phyloP scores from a whole-genome alignment of 2,329 filamentous ascomycete genomes.

The Diaporthe sp. region DNA sequence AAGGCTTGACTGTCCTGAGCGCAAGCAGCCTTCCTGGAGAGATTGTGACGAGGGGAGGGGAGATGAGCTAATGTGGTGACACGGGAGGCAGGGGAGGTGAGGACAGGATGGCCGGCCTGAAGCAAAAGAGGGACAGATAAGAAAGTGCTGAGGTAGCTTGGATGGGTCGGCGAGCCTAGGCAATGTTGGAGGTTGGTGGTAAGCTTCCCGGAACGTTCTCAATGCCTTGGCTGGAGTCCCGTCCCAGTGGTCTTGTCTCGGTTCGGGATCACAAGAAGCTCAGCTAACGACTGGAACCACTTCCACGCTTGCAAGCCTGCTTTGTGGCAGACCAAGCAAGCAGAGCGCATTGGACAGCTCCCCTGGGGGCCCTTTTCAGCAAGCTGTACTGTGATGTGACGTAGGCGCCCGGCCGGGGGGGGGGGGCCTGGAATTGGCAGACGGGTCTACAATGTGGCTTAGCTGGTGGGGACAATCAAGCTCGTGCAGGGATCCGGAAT shows the following conservation, averaged over 20 bases:
- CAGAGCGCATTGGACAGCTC: slow-evolving; percentile 29
- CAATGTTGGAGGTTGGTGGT: slow-evolving; percentile 29
- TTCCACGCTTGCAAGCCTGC: slow-evolving; percentile 5
- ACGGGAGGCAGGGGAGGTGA: not conserved
- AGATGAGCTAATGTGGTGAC: slow-evolving; percentile 1
- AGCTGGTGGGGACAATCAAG: slow-evolving; percentile 26
- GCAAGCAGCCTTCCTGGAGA: slow-evolving; percentile 17
- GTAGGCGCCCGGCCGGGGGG: slow-evolving; percentile 3
- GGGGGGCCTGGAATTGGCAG: slow-evolving; percentile 1
- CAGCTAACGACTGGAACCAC: slow-evolving; percentile 7
- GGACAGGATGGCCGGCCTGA: slow-evolving; percentile 19
- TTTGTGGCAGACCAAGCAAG: slow-evolving; percentile 20
- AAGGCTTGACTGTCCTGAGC: not conserved
- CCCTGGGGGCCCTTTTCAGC: not conserved
- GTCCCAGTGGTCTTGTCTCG: slow-evolving; percentile 23
- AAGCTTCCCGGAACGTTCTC: slow-evolving; percentile 12
- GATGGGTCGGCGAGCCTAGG: not conserved
- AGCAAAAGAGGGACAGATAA: slow-evolving; percentile 34
- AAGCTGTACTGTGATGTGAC: slow-evolving; percentile 14
- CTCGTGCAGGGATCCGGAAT: slow-evolving; percentile 17
- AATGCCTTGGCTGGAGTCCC: slow-evolving; percentile 22
- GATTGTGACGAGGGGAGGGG: slow-evolving; percentile 21
- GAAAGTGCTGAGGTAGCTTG: slow-evolving; percentile 2
- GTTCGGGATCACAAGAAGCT: slow-evolving; percentile 18
- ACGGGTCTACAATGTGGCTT: slow-evolving; percentile 28